These are phyloP conservation scores for Deinandra increscens DNA, from an alignment of 129 eudicot species.

Conservation along the genomic window DNA sequence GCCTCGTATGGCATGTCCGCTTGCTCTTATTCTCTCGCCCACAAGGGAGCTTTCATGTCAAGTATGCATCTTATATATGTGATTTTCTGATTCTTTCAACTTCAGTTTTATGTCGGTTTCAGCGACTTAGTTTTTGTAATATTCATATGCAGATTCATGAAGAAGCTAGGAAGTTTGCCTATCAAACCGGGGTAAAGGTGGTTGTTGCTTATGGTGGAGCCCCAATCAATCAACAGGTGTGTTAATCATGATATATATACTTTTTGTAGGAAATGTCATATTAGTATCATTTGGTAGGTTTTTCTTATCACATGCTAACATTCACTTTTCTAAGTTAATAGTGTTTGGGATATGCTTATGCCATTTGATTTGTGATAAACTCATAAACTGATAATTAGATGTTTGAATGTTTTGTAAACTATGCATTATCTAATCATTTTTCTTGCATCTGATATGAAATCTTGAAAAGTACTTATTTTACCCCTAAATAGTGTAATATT, in stretches of 20 bases:
- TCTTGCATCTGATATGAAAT: neutral
- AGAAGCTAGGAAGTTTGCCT: conserved; percentile 75
- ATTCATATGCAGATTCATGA: conserved; percentile 60
- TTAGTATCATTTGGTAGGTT: neutral
- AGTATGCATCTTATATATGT: conserved; percentile 36
- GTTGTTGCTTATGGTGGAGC: conserved; percentile 95
- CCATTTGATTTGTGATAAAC: neutral
- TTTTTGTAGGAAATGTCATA: conserved; percentile 11
- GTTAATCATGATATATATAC: neutral
- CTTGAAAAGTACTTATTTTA: neutral
- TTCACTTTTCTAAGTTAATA: neutral
- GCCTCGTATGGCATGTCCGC: conserved; percentile 70
- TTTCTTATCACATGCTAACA: neutral
- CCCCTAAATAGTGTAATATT: neutral
- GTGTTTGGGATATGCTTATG: too few relatives aligned
- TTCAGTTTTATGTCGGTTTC: neutral
- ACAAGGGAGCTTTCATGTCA: conserved; percentile 82
- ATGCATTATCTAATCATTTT: neutral
- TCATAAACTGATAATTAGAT: too few relatives aligned
- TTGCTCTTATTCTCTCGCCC: conserved; percentile 85
- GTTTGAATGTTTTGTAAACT: neutral
- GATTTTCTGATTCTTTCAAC: neutral
- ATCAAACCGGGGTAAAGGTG: conserved; percentile 85
- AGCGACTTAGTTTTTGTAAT: neutral
- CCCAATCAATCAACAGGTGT: conserved; percentile 78